These are phyloP conservation scores for Mixia osmundae DNA, from an alignment of 1,284 basidiomycete species.

Conservation along the genomic window DNA sequence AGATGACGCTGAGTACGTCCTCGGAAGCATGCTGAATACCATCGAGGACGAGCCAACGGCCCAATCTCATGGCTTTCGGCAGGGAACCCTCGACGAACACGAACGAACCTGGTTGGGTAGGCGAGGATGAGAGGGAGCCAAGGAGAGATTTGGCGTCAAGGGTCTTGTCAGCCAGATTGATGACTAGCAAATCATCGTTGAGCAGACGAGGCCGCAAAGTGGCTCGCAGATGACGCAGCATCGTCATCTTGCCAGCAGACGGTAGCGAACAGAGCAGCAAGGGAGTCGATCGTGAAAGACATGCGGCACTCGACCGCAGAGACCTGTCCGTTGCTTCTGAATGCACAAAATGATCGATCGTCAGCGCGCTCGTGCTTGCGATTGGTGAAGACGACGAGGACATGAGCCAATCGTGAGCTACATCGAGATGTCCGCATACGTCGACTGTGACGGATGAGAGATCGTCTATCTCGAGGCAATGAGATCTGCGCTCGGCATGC, in stretches of 20 bases:
- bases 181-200: slow-evolving; percentile 40
- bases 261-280: slow-evolving; percentile 65
- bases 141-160: slow-evolving; percentile 83
- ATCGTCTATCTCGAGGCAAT: no score
- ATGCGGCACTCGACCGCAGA: slow-evolving; percentile 8
- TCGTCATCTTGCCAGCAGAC: slow-evolving; percentile 69
- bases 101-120: slow-evolving; percentile 63
- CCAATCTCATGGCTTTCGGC: slow-evolving; percentile 67
- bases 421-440: no score
- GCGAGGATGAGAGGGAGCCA: slow-evolving; percentile 79
- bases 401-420: no score
- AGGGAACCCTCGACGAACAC: slow-evolving; percentile 93
- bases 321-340: no score
- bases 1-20: slow-evolving; percentile 47
- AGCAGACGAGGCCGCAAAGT: slow-evolving; percentile 28
- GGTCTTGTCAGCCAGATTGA: slow-evolving; percentile 81
- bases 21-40: slow-evolving; percentile 73
- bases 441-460: no score
- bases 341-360: no score
- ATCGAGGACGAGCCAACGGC: slow-evolving; percentile 81
- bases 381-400: no score
- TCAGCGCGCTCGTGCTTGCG: no score
- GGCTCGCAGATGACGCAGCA: slow-evolving; percentile 47
- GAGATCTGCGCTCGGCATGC: no score
- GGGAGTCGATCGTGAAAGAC: no score